Evolutionary conservation across 2,329 filamentous ascomycete species (phyloP).

Genomic region (Xylariaceae sp.): DNA sequence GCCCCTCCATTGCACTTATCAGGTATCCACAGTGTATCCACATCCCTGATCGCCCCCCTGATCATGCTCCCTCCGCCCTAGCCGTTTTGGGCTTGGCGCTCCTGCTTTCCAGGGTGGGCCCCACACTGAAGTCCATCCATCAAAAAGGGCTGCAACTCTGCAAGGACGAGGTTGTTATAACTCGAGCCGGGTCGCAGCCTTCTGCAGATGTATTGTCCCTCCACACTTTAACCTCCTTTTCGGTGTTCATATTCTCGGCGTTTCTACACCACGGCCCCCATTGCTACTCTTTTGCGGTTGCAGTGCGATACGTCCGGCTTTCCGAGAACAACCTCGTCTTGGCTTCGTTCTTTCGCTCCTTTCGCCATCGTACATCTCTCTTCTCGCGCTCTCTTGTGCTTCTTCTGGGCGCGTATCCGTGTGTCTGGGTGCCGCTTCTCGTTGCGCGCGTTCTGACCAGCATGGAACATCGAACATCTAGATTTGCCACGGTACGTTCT

Average conservation of each 20-base stretch:
- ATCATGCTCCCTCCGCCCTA: constrained; percentile 12
- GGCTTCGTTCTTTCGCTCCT: constrained; percentile 10
- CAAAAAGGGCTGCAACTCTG: constrained; percentile 4
- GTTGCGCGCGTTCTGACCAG: background rate
- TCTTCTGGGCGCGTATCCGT: constrained; percentile 1
- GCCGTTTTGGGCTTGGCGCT: constrained; percentile 15
- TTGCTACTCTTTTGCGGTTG: constrained; percentile 17
- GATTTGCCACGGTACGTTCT: constrained; percentile 12
- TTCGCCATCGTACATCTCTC: background rate
- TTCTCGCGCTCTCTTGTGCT: constrained; percentile 2
- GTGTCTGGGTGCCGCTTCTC: background rate
- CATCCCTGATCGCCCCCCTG: constrained; percentile 16
- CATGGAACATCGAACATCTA: constrained; percentile 1
- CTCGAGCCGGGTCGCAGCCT: constrained; percentile 21
- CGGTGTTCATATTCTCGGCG: constrained; percentile 8
- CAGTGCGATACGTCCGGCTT: constrained; percentile 16
- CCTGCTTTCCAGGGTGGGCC: constrained; percentile 16
- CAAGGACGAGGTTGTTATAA: constrained; percentile 16
- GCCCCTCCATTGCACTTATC: constrained; percentile 13
- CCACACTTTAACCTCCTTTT: constrained; percentile 6
- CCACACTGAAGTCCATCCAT: constrained; percentile 15
- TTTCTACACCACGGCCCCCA: constrained; percentile 8
- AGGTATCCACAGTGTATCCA: constrained; percentile 13
- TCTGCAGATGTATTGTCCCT: constrained; percentile 19
- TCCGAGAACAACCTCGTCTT: constrained; percentile 17